Evolutionary conservation across 805 yeast species (phyloP).

Genomic region (Clavispora asparagi): DNA sequence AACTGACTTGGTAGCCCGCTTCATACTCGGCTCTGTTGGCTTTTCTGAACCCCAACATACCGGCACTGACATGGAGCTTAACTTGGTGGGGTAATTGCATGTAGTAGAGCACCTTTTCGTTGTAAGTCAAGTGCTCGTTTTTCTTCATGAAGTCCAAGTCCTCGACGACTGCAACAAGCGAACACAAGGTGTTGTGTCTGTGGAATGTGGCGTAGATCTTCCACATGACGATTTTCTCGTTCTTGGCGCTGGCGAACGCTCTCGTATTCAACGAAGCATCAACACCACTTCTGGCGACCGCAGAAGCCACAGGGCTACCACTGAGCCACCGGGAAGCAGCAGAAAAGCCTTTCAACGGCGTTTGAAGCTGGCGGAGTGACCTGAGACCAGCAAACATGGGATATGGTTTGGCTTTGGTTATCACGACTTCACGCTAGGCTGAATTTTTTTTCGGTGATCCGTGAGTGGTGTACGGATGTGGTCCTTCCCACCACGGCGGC

Average conservation of each 20-base stretch:
- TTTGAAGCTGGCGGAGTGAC: conserved; percentile 7
- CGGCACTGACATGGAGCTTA: conserved; percentile 66
- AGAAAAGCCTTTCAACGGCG: conserved; percentile 3
- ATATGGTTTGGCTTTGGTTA: background rate
- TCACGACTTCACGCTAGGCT: background rate
- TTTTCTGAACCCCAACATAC: conserved; percentile 84
- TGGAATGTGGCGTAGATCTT: conserved; percentile 72
- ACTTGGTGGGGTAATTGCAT: conserved; percentile 76
- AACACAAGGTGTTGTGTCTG: conserved; percentile 76
- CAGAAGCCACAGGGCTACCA: conserved; percentile 1
- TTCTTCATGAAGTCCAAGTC: conserved; percentile 55
- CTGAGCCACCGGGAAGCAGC: conserved; percentile 8
- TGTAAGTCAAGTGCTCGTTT: conserved; percentile 51
- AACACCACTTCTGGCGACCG: conserved; percentile 4
- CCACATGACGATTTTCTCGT: conserved; percentile 50
- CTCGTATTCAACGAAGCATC: conserved; percentile 2
- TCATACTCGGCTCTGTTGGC: conserved; percentile 90
- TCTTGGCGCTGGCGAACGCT: conserved; percentile 3
- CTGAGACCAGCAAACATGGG: conserved; percentile 9
- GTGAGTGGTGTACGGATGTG: conserved; percentile 9
- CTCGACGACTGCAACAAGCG: conserved; percentile 66
- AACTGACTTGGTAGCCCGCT: conserved; percentile 81
- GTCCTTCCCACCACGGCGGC: too few species aligned
- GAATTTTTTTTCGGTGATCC: conserved; percentile 1
- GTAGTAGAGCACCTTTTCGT: conserved; percentile 71